Evolutionary conservation across 257 asterid genomes (phyloP).

Genomic region (Cruciata laevipes): DNA sequence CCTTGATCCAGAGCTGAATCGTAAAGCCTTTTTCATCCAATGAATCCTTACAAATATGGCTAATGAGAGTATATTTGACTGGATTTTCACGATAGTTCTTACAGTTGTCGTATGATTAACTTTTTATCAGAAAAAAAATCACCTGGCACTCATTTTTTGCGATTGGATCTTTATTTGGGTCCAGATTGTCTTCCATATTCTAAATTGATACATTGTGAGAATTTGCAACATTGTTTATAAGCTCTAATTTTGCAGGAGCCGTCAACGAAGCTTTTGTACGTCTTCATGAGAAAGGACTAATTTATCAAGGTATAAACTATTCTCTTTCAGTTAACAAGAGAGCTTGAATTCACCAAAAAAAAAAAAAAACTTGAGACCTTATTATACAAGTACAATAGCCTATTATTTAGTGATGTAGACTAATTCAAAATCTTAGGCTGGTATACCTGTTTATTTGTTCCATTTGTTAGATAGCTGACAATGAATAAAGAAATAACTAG

Average conservation of each 20-base stretch:
- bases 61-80: background rate
- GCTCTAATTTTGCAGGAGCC: conserved; percentile 58
- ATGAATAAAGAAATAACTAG: background rate
- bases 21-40: conserved; percentile 59
- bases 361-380: background rate
- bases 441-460: background rate
- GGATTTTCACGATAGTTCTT: conserved; percentile 6
- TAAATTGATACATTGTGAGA: background rate
- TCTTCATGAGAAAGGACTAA: conserved; percentile 95
- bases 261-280: conserved; percentile 88
- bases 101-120: background rate
- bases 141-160: background rate
- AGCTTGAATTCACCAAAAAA: background rate
- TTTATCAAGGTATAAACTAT: conserved; percentile 68
- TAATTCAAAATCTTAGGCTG: background rate
- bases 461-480: background rate
- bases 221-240: conserved; percentile 7
- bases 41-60: conserved; percentile 34
- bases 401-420: background rate
- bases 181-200: background rate
- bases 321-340: background rate
- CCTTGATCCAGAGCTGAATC: conserved; percentile 89
- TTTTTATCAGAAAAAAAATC: background rate
- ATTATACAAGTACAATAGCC: background rate
- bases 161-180: background rate